Conservation (phyloP, 2,329 filamentous ascomycete genomes). For the Fusarium annulatum region DNA sequence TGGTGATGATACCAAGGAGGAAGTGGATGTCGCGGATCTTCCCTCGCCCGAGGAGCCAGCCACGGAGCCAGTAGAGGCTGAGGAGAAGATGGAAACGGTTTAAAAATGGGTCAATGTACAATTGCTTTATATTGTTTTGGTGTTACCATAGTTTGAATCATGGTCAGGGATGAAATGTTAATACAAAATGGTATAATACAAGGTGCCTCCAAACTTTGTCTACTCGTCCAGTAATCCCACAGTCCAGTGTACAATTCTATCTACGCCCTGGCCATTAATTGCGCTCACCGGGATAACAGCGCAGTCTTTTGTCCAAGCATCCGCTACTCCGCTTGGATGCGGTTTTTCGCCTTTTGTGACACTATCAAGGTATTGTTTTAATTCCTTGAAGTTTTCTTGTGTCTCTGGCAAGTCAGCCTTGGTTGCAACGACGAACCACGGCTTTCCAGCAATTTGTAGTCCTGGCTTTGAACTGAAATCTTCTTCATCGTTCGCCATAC, state of each 20-base stretch:
- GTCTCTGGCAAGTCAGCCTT: slow-evolving; percentile 88
- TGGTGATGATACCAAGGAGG: slow-evolving; percentile 41
- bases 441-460: slow-evolving; percentile 90
- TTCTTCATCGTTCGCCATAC: slow-evolving; percentile 24
- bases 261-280: slow-evolving; percentile 85
- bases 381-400: slow-evolving; percentile 76
- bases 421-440: slow-evolving; percentile 95
- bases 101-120: slow-evolving; percentile 33
- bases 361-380: slow-evolving; percentile 76
- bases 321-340: slow-evolving; percentile 77
- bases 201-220: background rate
- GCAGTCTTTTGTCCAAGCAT: slow-evolving; percentile 70
- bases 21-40: slow-evolving; percentile 51
- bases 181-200: slow-evolving; percentile 42
- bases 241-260: slow-evolving; percentile 77
- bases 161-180: slow-evolving; percentile 26
- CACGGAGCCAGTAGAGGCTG: slow-evolving; percentile 10
- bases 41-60: slow-evolving; percentile 49
- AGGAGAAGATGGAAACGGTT: slow-evolving; percentile 26
- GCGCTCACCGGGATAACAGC: slow-evolving; percentile 88
- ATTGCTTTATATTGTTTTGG: slow-evolving; percentile 34
- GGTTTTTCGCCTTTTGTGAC: slow-evolving; percentile 70
- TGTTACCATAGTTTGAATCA: slow-evolving; percentile 40
- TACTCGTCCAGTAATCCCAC: slow-evolving; percentile 72
- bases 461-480: slow-evolving; percentile 44